Conservation (phyloP, 1,284 basidiomycete genomes). For the Rhodotorula sp. region DNA sequence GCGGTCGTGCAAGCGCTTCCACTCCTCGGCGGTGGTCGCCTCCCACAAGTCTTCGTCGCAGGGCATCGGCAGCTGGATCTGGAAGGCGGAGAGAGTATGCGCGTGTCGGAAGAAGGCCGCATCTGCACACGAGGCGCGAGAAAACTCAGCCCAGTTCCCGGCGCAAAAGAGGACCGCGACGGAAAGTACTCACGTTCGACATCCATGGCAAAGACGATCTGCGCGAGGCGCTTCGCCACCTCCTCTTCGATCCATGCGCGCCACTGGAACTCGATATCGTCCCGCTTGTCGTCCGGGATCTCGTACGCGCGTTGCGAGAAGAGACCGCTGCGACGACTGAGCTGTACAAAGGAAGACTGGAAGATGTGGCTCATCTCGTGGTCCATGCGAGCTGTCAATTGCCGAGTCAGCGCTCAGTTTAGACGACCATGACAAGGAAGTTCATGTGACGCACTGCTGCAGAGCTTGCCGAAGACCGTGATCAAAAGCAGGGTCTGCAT, state of each 20-base stretch:
- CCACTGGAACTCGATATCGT: conserved; percentile 40
- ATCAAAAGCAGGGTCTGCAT: conserved; percentile 37
- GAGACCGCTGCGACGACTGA: conserved; percentile 33
- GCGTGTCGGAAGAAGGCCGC: conserved; percentile 44
- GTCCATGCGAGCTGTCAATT: conserved; percentile 22
- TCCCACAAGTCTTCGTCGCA: conserved; percentile 45
- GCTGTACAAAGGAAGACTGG: conserved; percentile 38
- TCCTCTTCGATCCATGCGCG: conserved; percentile 44
- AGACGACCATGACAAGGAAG: too few relatives aligned
- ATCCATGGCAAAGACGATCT: conserved; percentile 42
- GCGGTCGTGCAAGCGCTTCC: conserved; percentile 35
- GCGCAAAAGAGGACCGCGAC: not conserved
- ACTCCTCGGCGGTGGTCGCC: conserved; percentile 38
- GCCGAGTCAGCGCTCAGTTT: not conserved
- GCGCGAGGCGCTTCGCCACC: conserved; percentile 39
- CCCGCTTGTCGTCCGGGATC: conserved; percentile 22
- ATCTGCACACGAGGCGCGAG: conserved; percentile 10
- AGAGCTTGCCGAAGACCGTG: conserved; percentile 38
- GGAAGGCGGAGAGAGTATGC: conserved; percentile 46
- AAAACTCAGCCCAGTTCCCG: not conserved
- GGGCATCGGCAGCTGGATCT: conserved; percentile 43
- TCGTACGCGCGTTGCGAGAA: conserved; percentile 33
- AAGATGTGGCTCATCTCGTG: conserved; percentile 45
- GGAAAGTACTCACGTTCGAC: conserved; percentile 39
- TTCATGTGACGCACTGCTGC: conserved; percentile 26